A percentile compares a stretch with the other conserved stretches of the same genome.
These are phyloP conservation scores for Trichomonas vaginalis DNA, from an alignment of 208 protist species.

Conservation along the genomic window DNA sequence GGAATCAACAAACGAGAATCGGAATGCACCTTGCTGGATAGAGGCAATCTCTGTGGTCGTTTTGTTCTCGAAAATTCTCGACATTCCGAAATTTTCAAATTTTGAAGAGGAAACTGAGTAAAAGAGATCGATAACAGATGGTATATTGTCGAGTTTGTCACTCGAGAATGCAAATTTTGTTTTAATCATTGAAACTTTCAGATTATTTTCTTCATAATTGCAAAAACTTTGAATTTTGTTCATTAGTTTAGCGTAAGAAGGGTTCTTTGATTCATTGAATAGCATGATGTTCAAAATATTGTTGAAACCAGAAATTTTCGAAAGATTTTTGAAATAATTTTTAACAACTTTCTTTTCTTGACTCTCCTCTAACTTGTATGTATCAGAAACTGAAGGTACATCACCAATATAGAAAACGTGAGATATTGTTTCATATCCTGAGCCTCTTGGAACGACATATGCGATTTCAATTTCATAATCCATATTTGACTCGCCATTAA, in stretches of 20 bases:
- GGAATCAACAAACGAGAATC: background rate
- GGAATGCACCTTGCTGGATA: background rate
- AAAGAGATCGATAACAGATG: background rate
- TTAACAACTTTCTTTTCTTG: background rate
- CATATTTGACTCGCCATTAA: background rate
- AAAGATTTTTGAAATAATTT: background rate
- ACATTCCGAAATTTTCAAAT: background rate
- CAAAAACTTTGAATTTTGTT: background rate
- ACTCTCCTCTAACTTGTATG: background rate
- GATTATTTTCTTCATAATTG: background rate
- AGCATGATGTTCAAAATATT: background rate
- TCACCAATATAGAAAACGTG: background rate
- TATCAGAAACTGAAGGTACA: background rate
- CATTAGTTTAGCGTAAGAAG: background rate
- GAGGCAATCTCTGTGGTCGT: background rate
- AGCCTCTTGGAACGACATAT: background rate
- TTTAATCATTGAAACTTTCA: background rate
- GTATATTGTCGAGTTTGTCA: background rate
- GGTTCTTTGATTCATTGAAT: background rate
- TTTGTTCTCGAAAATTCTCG: background rate
- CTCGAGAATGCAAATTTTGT: background rate
- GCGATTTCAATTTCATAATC: background rate
- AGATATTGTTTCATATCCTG: background rate
- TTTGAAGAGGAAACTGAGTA: background rate
- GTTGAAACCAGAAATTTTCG: background rate